Evolutionary conservation across 2,329 filamentous ascomycete genomes (phyloP).

Genomic region (Fusarium sp.): DNA sequence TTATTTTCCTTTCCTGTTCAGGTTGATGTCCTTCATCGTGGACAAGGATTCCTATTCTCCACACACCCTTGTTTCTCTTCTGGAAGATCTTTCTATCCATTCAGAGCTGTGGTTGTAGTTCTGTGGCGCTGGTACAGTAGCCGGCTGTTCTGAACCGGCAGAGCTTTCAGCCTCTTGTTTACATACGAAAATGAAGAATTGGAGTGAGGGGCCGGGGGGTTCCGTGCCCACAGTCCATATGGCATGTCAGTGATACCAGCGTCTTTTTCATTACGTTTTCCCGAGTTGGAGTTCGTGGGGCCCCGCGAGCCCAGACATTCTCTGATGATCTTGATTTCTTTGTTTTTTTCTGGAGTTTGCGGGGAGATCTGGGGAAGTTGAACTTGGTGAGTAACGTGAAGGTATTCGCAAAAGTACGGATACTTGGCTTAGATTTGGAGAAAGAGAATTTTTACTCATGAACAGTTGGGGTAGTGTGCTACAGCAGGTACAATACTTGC

Average conservation of each 20-base stretch:
- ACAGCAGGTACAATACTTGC: not conserved
- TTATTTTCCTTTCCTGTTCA: slow-evolving; percentile 22
- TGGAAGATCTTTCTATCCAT: slow-evolving; percentile 30
- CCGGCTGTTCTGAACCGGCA: slow-evolving; percentile 12
- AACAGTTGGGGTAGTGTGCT: slow-evolving; percentile 21
- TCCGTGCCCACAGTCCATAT: slow-evolving; percentile 29
- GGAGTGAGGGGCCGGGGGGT: slow-evolving; percentile 17
- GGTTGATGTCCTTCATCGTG: slow-evolving; percentile 8
- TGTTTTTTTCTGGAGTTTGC: slow-evolving; percentile 40
- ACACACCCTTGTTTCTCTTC: slow-evolving; percentile 24
- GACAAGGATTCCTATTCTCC: slow-evolving; percentile 31
- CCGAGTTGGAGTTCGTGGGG: slow-evolving; percentile 35
- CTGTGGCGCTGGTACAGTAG: slow-evolving; percentile 22
- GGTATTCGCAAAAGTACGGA: slow-evolving; percentile 24
- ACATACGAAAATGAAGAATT: not conserved
- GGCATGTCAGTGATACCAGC: slow-evolving; percentile 19
- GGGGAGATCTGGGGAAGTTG: slow-evolving; percentile 28
- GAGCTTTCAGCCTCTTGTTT: slow-evolving; percentile 1
- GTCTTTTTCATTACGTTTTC: slow-evolving; percentile 44
- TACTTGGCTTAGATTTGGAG: slow-evolving; percentile 30
- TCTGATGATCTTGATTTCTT: slow-evolving; percentile 24
- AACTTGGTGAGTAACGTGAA: slow-evolving; percentile 2
- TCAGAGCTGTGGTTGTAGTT: slow-evolving; percentile 15
- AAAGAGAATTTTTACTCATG: slow-evolving; percentile 7
- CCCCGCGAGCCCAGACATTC: slow-evolving; percentile 40